These are phyloP conservation scores for Helichrysum umbraculigerum DNA, from an alignment of 129 eudicot species.

Conservation along the genomic window DNA sequence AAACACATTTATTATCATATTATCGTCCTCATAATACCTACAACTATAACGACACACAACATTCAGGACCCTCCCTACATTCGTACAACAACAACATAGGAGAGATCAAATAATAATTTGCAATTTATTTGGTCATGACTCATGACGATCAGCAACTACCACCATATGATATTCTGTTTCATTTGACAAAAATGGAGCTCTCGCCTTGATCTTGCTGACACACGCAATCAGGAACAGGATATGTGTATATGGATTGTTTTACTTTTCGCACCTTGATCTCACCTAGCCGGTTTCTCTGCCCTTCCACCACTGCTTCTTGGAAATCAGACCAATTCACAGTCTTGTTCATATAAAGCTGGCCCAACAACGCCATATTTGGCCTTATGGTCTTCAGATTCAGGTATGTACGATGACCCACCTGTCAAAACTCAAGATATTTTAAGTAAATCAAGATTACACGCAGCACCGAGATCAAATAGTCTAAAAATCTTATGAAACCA, in stretches of 20 bases:
- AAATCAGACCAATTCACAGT: slow-evolving; percentile 75
- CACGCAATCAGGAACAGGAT: slow-evolving; percentile 98
- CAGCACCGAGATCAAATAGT: background rate
- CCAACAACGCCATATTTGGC: slow-evolving; percentile 87
- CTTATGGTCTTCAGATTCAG: slow-evolving; percentile 76
- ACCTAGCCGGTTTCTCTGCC: slow-evolving; percentile 78
- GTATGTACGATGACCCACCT: slow-evolving; percentile 91
- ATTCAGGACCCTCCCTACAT: slow-evolving; percentile 18
- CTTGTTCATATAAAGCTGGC: slow-evolving; percentile 77
- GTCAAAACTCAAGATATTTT: slow-evolving; percentile 21
- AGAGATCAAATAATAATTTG: slow-evolving; percentile 19
- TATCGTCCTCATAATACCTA: slow-evolving; percentile 16
- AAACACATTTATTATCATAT: slow-evolving; percentile 18
- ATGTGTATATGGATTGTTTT: slow-evolving; percentile 76
- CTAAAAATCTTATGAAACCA: background rate
- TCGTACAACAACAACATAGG: background rate
- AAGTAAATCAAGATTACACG: background rate
- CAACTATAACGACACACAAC: slow-evolving; percentile 24
- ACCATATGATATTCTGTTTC: slow-evolving; percentile 16
- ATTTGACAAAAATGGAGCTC: background rate
- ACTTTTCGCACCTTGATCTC: slow-evolving; percentile 64
- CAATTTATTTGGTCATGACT: slow-evolving; percentile 32
- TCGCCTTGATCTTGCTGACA: slow-evolving; percentile 55
- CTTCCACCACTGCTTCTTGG: slow-evolving; percentile 65
- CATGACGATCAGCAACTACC: slow-evolving; percentile 20